Base-by-base conservation (phyloP, 2,329 filamentous ascomycete species). In the Rhynchosporium secalis region DNA sequence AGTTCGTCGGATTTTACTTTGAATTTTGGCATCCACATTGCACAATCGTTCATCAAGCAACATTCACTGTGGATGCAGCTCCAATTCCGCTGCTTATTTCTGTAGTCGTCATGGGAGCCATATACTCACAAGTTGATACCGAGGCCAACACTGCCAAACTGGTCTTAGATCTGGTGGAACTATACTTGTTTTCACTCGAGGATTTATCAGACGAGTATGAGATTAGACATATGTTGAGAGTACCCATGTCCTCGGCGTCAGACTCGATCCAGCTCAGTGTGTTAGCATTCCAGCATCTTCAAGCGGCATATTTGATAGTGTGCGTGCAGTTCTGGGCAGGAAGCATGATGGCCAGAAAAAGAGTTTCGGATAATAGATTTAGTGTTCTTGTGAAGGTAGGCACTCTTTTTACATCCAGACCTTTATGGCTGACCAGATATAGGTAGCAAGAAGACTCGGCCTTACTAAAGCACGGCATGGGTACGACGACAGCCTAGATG, bases 261-360 rank as follows among this genome's bases (percentile, higher is more conserved):
- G 36, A 71, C 72, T 36, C 56, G 47, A 10, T 71, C 54, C 4
- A 72, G 74, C 46, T 78, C 74, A 76, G 57, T 67, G 29, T 71
- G 69, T 41, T 66, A 28, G 56, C 64, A 13, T 77, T 79, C 33
- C 75, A 77, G 58, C 74, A 76, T 54, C 70, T 79, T 29, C 77
- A 78, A 63, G 78, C 77, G 7, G 78, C 76, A 1, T 75, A 77
- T 58, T 63, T 79, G 55, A 77, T 78, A 58, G 69, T 76, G 0
- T 66, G 76, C 55, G 71, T 73, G 1, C 78, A 80, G 60, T 79
- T 79, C 62, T 79, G 78, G 78, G 74, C 75, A 3, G 78, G 78
- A 4, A 74, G 70, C 56, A 72, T 67, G 5, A 62, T 71, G 4
- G 73, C 77, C 3, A 74, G 75, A 38, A 76, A 75, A 65, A 73